Evolutionary conservation across 345 rosid species (phyloP).

Genomic region (Raphanus sativus): DNA sequence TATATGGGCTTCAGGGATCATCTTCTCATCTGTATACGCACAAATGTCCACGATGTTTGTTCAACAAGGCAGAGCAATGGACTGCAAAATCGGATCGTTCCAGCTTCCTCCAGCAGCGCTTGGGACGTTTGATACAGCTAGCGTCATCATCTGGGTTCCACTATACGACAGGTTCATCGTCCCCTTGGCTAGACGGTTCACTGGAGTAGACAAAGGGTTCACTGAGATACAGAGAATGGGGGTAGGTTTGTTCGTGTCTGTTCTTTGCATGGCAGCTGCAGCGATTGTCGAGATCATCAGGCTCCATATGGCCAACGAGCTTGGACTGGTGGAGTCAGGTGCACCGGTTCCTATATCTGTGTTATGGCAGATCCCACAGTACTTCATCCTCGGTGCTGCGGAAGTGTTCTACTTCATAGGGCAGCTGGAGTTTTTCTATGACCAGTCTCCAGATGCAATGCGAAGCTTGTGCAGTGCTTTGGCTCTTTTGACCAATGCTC

Average conservation of each 20-base stretch:
- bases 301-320: constrained; percentile 61
- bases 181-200: constrained; percentile 29
- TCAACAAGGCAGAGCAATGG: constrained; percentile 49
- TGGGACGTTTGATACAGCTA: constrained; percentile 39
- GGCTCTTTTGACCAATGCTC: constrained; percentile 58
- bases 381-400: constrained; percentile 70
- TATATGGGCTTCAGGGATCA: constrained; percentile 45
- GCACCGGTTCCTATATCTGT: constrained; percentile 64
- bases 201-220: constrained; percentile 53
- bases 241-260: constrained; percentile 58
- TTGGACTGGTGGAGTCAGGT: constrained; percentile 50
- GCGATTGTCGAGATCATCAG: constrained; percentile 46
- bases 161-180: constrained; percentile 40
- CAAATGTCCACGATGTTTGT: constrained; percentile 48
- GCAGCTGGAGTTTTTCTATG: constrained; percentile 79
- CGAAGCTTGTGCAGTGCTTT: constrained; percentile 76
- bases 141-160: constrained; percentile 42
- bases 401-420: constrained; percentile 76
- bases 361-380: constrained; percentile 83
- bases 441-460: constrained; percentile 91
- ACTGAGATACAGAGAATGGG: constrained; percentile 65
- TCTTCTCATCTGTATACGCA: constrained; percentile 37
- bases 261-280: constrained; percentile 47
- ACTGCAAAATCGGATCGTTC: constrained; percentile 41
- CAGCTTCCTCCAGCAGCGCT: constrained; percentile 56